phyloP scores from a whole-genome alignment of 352 stramenopile species.

The Pythium periplocum region DNA sequence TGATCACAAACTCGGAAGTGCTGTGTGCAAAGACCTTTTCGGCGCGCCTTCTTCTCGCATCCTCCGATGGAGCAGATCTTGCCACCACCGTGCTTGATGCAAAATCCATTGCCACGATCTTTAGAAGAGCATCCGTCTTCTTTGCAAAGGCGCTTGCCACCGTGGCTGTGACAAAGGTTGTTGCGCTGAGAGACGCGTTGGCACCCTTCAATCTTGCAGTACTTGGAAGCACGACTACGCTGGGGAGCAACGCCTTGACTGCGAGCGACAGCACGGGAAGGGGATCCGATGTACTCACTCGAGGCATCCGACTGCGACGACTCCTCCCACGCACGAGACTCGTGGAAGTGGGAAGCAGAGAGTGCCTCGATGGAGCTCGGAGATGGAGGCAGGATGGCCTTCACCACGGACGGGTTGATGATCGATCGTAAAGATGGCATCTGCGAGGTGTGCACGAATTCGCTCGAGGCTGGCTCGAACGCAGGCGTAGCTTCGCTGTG shows the following conservation, averaged over 20 bases:
- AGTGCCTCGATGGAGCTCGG: too few relatives aligned
- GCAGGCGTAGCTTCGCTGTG: slow-evolving; percentile 15
- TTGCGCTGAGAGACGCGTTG: slow-evolving; percentile 80
- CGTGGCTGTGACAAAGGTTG: slow-evolving; percentile 79
- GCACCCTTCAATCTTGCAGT: slow-evolving; percentile 80
- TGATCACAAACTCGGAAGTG: slow-evolving; percentile 63
- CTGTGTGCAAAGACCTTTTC: slow-evolving; percentile 78
- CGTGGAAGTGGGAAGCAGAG: too few relatives aligned
- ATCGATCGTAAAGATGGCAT: slow-evolving; percentile 53
- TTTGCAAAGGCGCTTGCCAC: slow-evolving; percentile 79
- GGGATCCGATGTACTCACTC: slow-evolving; percentile 13
- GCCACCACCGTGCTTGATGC: slow-evolving; percentile 77
- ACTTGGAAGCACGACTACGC: slow-evolving; percentile 79
- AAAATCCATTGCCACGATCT: slow-evolving; percentile 78
- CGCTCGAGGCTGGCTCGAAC: slow-evolving; percentile 6
- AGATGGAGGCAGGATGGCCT: slow-evolving; percentile 9
- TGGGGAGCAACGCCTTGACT: slow-evolving; percentile 13
- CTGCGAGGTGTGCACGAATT: slow-evolving; percentile 5
- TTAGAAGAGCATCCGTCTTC: slow-evolving; percentile 72
- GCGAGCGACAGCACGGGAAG: not conserved
- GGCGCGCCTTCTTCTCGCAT: slow-evolving; percentile 79
- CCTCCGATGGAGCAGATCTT: slow-evolving; percentile 72
- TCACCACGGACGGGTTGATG: slow-evolving; percentile 43
- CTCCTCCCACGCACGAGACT: slow-evolving; percentile 11
- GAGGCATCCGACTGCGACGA: slow-evolving; percentile 11